Evolutionary conservation across 169 alveolate species (phyloP), one percentile per base, ranked within the genome.

Genomic region (Eimeria maxima): DNA sequence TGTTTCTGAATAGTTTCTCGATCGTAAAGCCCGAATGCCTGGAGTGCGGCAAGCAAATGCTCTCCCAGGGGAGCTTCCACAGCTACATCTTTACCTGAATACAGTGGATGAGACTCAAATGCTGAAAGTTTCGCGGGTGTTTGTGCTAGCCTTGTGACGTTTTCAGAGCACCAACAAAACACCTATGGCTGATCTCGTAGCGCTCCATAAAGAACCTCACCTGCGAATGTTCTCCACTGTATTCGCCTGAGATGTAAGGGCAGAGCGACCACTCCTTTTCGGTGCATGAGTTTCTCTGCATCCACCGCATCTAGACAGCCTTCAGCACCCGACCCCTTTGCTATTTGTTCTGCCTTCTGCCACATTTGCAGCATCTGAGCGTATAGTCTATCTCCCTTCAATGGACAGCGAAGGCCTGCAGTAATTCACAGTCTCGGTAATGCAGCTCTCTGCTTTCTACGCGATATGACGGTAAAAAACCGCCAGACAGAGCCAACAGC

Each of bases 171-270:
- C 20, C n/a, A 18, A 60, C 20, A 13, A 60, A 16, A 11, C 69
- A 11, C n/a, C 1, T 14, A 60, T 60, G 7, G 69, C n/a, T 60
- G n/a, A 8, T 16, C n/a, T 16, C 22, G 24, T 5, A n/a, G 11
- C 44, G 57, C 42, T 29, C 50, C 1, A 73, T 22, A 73, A 60
- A 42, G 57, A 65, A 65, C 42, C 8, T 47, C 53, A 53, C 92
- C 92, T 84, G 92, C 92, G 18, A 84, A 55, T 5, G 92, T 84
- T 55, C 63, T 84, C 76, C 92, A 84, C 13, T 57, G 47, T 5
- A 53, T 55, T 47, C 29, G 47, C 92, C n/a, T 55, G 76, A 84
- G 76, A 84, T 84, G 92, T 65, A 55, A 24, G 20, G 76, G 76
- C 29, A 84, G 18, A 45, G 76, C 76, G 50, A n/a, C 90, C 57